Percentiles rank a stretch among this genome's conserved stretches.
Conservation (phyloP, 345 rosid genomes). For the Euphorbia peplus region DNA sequence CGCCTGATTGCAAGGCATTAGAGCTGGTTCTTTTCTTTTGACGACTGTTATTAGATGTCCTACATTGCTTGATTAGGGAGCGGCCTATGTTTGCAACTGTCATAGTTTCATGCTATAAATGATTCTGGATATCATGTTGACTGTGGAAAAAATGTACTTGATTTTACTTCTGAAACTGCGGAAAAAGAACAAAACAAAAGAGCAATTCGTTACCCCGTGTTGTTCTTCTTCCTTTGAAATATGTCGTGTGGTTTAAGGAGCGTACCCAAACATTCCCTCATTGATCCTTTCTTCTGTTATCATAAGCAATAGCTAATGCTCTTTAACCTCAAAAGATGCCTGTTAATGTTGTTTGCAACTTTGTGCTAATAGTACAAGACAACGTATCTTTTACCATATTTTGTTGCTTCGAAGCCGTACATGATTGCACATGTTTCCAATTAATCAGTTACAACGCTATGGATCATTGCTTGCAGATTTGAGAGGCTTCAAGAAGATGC, state of each 20-base stretch:
- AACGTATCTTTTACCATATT: not conserved
- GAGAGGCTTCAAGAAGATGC: conserved; percentile 92
- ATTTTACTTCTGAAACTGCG: too few relatives aligned
- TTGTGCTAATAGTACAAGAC: not conserved
- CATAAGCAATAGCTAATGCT: not conserved
- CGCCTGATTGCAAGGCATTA: too few relatives aligned
- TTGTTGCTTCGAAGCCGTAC: not conserved
- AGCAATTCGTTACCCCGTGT: too few relatives aligned
- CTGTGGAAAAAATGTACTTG: too few relatives aligned
- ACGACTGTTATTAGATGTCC: not conserved
- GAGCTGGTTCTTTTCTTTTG: too few relatives aligned
- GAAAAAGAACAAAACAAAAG: too few relatives aligned
- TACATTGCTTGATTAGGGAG: too few relatives aligned
- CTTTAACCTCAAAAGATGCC: not conserved
- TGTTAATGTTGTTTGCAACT: not conserved
- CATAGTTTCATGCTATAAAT: too few relatives aligned
- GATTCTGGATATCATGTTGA: too few relatives aligned
- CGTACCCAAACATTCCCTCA: not conserved
- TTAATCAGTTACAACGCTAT: not conserved
- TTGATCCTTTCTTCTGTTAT: not conserved
- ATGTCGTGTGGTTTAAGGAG: not conserved
- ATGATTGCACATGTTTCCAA: not conserved
- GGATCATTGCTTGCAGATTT: conserved; percentile 50
- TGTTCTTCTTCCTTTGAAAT: too few relatives aligned
- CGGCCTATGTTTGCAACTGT: too few relatives aligned